phyloP scores from a whole-genome alignment of 2,329 filamentous ascomycete genomes.

The Penicillium palitans region DNA sequence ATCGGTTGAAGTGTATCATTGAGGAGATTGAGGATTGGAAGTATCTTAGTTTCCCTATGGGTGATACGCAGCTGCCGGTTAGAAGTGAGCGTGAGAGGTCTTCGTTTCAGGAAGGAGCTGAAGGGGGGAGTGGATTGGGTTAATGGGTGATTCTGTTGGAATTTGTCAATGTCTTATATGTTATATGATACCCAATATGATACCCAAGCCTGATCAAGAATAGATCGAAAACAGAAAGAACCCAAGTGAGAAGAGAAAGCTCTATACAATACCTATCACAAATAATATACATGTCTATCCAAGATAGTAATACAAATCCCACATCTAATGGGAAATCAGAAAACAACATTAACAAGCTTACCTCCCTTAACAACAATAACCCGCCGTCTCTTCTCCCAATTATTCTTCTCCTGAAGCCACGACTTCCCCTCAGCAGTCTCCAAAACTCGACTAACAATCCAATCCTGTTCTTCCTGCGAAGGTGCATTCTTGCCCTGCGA shows the following conservation, averaged over 20 bases:
- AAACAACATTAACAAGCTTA: conserved; percentile 73
- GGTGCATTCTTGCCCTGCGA: conserved; percentile 16
- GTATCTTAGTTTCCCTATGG: conserved; percentile 68
- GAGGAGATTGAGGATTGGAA: conserved; percentile 96
- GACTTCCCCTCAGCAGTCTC: conserved; percentile 60
- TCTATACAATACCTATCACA: neutral
- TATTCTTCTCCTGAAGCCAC: conserved; percentile 54
- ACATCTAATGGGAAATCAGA: conserved; percentile 28
- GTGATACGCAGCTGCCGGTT: conserved; percentile 31
- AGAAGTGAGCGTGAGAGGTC: conserved; percentile 2
- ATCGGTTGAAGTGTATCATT: conserved; percentile 83
- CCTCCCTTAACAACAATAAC: conserved; percentile 67
- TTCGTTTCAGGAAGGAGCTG: neutral
- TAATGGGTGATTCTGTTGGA: neutral
- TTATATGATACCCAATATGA: conserved; percentile 9
- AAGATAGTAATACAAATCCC: conserved; percentile 1
- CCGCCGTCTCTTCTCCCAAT: conserved; percentile 58
- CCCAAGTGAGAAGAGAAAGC: neutral
- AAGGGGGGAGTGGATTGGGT: neutral
- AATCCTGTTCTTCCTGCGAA: conserved; percentile 52
- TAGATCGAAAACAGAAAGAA: too few species aligned
- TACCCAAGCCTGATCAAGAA: neutral
- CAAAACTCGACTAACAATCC: conserved; percentile 63
- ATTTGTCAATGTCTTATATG: neutral
- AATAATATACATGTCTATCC: conserved; percentile 11